Evolutionary conservation across 257 asterid genomes (phyloP).

Genomic region (Mitragyna speciosa): DNA sequence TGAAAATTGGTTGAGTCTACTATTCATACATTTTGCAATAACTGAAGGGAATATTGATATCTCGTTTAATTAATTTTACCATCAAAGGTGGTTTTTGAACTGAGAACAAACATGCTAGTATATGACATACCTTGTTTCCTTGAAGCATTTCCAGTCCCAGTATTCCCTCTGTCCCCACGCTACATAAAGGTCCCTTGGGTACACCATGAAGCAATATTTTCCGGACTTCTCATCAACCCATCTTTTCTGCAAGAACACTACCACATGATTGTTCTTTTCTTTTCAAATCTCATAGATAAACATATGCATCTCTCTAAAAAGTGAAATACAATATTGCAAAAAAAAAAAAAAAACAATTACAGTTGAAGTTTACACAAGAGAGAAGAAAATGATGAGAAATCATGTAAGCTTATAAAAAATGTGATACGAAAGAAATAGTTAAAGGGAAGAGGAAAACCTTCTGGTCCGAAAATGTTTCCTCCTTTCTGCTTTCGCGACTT

Average conservation of each 20-base stretch:
- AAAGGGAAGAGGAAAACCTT: not conserved
- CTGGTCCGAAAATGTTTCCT: conserved; percentile 9
- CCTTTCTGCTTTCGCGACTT: not conserved
- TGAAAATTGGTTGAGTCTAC: too few relatives aligned
- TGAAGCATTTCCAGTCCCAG: conserved; percentile 23
- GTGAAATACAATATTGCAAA: too few relatives aligned
- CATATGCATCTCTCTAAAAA: too few relatives aligned
- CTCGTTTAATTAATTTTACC: too few relatives aligned
- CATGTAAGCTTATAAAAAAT: not conserved
- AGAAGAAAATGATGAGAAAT: not conserved
- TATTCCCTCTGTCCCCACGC: not conserved
- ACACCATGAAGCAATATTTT: not conserved
- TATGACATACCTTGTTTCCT: conserved; percentile 7
- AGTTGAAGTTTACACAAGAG: not conserved
- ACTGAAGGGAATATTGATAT: too few relatives aligned
- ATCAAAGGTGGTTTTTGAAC: too few relatives aligned
- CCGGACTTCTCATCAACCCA: conserved; percentile 13
- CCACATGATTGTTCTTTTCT: too few relatives aligned
- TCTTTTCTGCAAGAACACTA: conserved; percentile 11
- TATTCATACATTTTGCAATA: too few relatives aligned
- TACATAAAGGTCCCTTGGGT: conserved; percentile 7
- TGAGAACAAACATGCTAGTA: too few relatives aligned
- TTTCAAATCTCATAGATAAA: too few relatives aligned
- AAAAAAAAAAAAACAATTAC: too few relatives aligned
- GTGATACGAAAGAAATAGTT: not conserved